Base-by-base conservation (phyloP, 192 early-diverging fungal species). In the Entomortierella parvispora region DNA sequence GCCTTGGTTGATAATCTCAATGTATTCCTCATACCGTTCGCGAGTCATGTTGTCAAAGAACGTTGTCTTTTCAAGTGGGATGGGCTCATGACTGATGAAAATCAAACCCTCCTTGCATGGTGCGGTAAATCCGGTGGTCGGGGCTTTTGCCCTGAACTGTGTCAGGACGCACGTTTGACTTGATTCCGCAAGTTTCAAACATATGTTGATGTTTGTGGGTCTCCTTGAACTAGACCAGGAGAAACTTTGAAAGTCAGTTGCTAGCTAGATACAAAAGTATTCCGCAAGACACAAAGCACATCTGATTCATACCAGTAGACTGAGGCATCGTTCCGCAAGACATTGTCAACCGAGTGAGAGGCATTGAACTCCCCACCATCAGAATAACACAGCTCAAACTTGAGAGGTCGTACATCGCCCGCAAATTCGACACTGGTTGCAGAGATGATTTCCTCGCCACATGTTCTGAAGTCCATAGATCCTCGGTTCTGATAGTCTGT, bases 31-130 rank as follows among this genome's bases (percentile, higher is more conserved):
- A 28, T 76, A 76, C 17, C 22, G 42, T 25, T 67, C 44, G 6
- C 71, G 65, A 2, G 71, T 76, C 71, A 76, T 76, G 47, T 68
- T 62, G 59, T 76, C 71, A 67, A 76, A 76, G 43, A 49, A 40
- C 0, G 52, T 43, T 1, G 71, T 68, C 46, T 77, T 77, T 62
- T 82, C 71, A 47, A 85, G 9, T 17, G 75, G 63, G 44, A 87
- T 87, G 26, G 80, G 81, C 2, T 87, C 40, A 52, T 85, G 80
- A 11, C 83, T 83, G 31, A 87, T 68, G 68, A 87, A 87, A 2
- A 87, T 71, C 31, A 87, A 49, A 0, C 85, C 85, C 44, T 87
- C 85, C 65, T 86, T 85, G 45, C 85, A 87, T 51, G 85, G 85
- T 7, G 83, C 85, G 18, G 85, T 87, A 43, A 79, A 87, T 14